Conservation (phyloP, 495 filamentous ascomycete species). For the Hypoxylon intermedium region DNA sequence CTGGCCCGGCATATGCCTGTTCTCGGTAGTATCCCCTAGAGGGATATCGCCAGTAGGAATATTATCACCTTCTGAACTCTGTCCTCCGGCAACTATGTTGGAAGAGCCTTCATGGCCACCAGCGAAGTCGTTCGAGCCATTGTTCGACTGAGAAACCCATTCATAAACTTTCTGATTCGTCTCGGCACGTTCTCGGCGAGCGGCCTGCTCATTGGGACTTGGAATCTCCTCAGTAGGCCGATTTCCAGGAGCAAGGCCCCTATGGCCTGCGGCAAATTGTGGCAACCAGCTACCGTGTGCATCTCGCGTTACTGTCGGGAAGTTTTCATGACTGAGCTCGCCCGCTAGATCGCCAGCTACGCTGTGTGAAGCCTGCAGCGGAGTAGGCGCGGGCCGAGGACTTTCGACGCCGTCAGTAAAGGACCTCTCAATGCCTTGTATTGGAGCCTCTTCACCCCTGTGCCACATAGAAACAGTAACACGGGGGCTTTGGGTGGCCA, state of each 20-base stretch:
- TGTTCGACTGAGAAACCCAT: constrained; percentile 47
- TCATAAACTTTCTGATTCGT: constrained; percentile 51
- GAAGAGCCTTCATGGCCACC: constrained; percentile 14
- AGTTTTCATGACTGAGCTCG: constrained; percentile 16
- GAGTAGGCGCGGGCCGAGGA: constrained; percentile 24
- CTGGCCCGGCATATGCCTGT: constrained; percentile 53
- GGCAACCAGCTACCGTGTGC: constrained; percentile 48
- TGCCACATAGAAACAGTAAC: constrained; percentile 60
- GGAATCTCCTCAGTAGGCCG: constrained; percentile 48
- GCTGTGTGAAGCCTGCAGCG: constrained; percentile 26
- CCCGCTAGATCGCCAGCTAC: constrained; percentile 39
- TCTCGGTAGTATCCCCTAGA: constrained; percentile 47
- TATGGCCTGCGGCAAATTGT: constrained; percentile 44
- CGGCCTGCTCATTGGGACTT: constrained; percentile 50
- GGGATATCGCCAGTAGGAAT: constrained; percentile 49
- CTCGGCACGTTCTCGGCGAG: constrained; percentile 44
- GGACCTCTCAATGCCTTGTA: constrained; percentile 41
- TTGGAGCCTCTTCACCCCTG: constrained; percentile 40
- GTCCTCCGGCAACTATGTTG: constrained; percentile 16
- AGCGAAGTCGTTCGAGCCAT: constrained; percentile 4
- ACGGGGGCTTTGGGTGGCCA: constrained; percentile 54
- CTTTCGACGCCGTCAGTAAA: constrained; percentile 28
- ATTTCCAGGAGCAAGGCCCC: constrained; percentile 52
- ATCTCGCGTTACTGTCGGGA: constrained; percentile 40
- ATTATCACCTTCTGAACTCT: constrained; percentile 42